Evolutionary conservation across 1,284 basidiomycete genomes (phyloP).

Genomic region (Tilletiopsis washingtonensis): DNA sequence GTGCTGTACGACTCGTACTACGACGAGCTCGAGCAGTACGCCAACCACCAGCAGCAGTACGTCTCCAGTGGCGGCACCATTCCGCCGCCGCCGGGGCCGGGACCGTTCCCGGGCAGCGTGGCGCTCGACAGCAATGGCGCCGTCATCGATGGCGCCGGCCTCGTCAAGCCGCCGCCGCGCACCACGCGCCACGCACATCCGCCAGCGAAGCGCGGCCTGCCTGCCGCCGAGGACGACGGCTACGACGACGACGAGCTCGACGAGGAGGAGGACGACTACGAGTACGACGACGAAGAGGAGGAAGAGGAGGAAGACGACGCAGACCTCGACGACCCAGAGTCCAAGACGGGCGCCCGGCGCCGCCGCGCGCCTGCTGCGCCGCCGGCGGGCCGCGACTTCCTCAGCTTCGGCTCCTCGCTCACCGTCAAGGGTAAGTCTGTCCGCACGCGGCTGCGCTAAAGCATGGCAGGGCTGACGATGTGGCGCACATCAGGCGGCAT

Average conservation of each 20-base stretch:
- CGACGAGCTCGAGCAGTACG: conserved; percentile 97
- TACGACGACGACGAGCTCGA: conserved; percentile 39
- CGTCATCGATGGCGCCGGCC: conserved; percentile 62
- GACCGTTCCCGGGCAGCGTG: conserved; percentile 94
- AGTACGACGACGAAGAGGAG: conserved; percentile 57
- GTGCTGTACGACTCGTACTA: conserved; percentile 99
- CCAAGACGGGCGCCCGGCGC: conserved; percentile 1
- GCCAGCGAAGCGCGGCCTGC: conserved; percentile 9
- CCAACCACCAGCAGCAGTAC: conserved; percentile 90
- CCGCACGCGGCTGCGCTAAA: too few species aligned
- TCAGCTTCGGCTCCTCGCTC: conserved; percentile 68
- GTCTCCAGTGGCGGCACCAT: conserved; percentile 74
- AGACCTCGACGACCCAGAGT: conserved; percentile 19
- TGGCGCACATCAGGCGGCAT: conserved; percentile 82
- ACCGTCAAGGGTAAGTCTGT: conserved; percentile 76
- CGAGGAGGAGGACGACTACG: conserved; percentile 48
- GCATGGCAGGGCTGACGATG: too few species aligned
- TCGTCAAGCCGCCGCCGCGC: too few species aligned
- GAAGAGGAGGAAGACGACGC: conserved; percentile 44
- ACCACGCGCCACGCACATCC: conserved; percentile 15
- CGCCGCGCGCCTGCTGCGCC: conserved; percentile 6
- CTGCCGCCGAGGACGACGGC: conserved; percentile 19
- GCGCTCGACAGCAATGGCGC: conserved; percentile 81
- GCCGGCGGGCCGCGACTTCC: conserved; percentile 57
- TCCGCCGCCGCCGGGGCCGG: conserved; percentile 85